Evolutionary conservation across 495 filamentous ascomycete species (phyloP).

Genomic region (Neurospora tetrasperma): DNA sequence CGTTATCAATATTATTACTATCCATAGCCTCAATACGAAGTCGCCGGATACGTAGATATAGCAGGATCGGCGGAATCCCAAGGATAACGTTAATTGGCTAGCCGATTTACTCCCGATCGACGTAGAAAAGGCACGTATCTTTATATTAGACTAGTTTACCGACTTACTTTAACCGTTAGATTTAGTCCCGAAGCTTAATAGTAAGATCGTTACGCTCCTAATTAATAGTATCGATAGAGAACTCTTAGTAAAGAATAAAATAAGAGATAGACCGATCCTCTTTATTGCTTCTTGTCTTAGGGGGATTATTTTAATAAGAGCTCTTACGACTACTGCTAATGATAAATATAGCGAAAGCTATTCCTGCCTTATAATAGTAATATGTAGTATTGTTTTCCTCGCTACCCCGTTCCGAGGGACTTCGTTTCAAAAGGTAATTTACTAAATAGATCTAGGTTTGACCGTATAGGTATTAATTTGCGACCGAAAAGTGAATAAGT

Average conservation of each 20-base stretch:
- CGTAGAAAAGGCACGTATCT: slow-evolving; percentile 11
- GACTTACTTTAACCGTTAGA: too few relatives aligned
- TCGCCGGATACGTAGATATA: slow-evolving; percentile 21
- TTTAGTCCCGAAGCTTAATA: too few relatives aligned
- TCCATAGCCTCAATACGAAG: slow-evolving; percentile 19
- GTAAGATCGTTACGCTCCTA: too few relatives aligned
- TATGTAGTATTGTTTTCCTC: slow-evolving; percentile 22
- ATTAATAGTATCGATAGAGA: too few relatives aligned
- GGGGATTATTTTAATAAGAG: too few relatives aligned
- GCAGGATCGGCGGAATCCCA: not conserved
- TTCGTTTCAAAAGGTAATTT: slow-evolving; percentile 12
- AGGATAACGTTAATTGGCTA: slow-evolving; percentile 15
- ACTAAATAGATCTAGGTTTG: slow-evolving; percentile 1
- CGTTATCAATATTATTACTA: slow-evolving; percentile 22
- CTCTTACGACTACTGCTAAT: slow-evolving; percentile 11
- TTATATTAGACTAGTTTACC: too few relatives aligned
- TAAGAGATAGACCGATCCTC: too few relatives aligned
- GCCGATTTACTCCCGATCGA: slow-evolving; percentile 13
- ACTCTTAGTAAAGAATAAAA: too few relatives aligned
- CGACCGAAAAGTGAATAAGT: slow-evolving; percentile 1
- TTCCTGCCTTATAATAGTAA: slow-evolving; percentile 7
- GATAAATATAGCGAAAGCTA: slow-evolving; percentile 2
- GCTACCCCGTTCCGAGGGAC: slow-evolving; percentile 26
- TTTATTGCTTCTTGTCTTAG: too few relatives aligned
- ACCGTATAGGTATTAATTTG: slow-evolving; percentile 3